phyloP scores from a whole-genome alignment of 1,284 basidiomycete genomes.

The Cystobasidium pallidum region DNA sequence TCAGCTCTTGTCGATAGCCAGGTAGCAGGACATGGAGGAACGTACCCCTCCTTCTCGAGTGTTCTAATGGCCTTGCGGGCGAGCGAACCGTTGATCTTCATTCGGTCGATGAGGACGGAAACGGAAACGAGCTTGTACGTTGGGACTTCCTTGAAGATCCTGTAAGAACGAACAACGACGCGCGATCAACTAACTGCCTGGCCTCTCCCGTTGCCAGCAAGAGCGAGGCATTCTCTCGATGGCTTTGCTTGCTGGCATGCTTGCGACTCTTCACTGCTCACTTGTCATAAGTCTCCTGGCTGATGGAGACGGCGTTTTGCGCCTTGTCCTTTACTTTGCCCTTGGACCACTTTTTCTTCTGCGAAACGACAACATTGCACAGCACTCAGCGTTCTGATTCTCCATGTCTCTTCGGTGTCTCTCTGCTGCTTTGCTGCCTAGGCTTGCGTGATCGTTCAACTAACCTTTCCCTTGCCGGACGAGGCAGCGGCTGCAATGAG shows the following conservation, averaged over 20 bases:
- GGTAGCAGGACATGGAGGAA: neutral
- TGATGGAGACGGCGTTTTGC: constrained; percentile 83
- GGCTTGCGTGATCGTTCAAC: constrained; percentile 15
- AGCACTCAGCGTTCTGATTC: constrained; percentile 20
- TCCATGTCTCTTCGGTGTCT: neutral
- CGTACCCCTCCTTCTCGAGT: constrained; percentile 82
- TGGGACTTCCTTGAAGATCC: constrained; percentile 96
- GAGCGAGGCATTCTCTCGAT: neutral
- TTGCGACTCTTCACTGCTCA: neutral
- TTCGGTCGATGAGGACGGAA: constrained; percentile 93
- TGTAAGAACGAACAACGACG: constrained; percentile 67
- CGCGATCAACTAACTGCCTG: constrained; percentile 49
- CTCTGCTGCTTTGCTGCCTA: no score
- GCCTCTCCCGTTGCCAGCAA: neutral
- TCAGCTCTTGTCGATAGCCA: neutral
- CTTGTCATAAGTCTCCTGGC: constrained; percentile 66
- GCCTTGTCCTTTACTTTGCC: constrained; percentile 56
- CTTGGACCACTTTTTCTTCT: constrained; percentile 55
- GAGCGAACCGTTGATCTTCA: constrained; percentile 93
- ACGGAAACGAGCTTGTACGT: constrained; percentile 97
- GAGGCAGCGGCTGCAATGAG: constrained; percentile 39
- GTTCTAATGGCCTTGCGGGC: constrained; percentile 91
- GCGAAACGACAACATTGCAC: constrained; percentile 7
- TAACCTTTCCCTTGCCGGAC: constrained; percentile 42
- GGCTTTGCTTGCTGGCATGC: neutral